Evolutionary conservation across 495 filamentous ascomycete genomes (phyloP).

Genomic region (Cercophora sp.): DNA sequence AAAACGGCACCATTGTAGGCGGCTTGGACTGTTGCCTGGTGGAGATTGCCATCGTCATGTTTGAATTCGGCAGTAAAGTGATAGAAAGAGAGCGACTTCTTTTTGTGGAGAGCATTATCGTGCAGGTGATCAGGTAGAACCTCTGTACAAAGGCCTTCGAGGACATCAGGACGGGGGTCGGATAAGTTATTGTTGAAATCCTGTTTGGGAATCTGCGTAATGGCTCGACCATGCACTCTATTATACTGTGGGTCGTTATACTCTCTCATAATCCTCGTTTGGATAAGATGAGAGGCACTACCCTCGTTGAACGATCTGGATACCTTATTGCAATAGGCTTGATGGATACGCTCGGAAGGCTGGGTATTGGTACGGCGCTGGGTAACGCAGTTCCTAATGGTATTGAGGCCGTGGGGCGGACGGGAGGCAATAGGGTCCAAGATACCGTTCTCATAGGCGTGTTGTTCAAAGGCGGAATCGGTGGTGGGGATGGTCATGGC

Average conservation of each 20-base stretch:
- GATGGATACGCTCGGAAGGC: conserved; percentile 7
- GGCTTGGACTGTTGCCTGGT: conserved; percentile 3
- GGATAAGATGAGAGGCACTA: neutral
- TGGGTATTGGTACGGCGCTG: conserved; percentile 8
- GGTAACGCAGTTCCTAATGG: neutral
- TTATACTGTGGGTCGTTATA: neutral
- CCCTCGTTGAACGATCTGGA: neutral
- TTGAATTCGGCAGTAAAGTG: conserved; percentile 10
- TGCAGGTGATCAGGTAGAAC: conserved; percentile 6
- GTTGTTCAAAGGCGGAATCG: conserved; percentile 1
- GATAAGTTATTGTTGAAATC: conserved; percentile 9
- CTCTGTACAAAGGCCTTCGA: neutral
- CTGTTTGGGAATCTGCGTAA: conserved; percentile 4
- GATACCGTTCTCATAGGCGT: conserved; percentile 7
- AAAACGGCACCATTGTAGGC: conserved; percentile 9
- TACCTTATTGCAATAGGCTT: neutral
- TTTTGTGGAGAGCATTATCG: conserved; percentile 1
- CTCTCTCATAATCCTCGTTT: conserved; percentile 1
- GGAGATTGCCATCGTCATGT: conserved; percentile 1
- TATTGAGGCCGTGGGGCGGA: neutral
- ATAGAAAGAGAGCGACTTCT: conserved; percentile 3
- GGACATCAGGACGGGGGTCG: conserved; percentile 2
- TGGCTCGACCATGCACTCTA: neutral
- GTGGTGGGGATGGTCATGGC: neutral
- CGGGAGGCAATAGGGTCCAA: conserved; percentile 8